Conservation (phyloP, 1,284 basidiomycete genomes). For the Trametes versicolor region DNA sequence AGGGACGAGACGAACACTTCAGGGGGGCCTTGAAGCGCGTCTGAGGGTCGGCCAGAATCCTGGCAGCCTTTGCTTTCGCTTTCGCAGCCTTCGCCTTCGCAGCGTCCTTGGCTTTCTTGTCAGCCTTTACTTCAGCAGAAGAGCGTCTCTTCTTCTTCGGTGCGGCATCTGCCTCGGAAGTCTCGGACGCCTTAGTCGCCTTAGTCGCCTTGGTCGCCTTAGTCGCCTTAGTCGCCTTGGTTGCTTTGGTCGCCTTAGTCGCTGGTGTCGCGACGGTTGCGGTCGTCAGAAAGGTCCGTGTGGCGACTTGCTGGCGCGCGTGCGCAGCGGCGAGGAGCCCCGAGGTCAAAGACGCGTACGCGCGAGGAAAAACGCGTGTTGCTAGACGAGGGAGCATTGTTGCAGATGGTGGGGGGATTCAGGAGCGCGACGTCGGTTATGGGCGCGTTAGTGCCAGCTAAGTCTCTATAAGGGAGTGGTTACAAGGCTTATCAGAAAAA, state of each 20-base stretch:
- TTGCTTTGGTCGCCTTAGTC: not conserved
- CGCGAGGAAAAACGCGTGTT: conserved; percentile 27
- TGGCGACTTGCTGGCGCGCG: conserved; percentile 19
- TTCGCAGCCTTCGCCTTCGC: conserved; percentile 9
- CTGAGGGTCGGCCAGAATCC: conserved; percentile 13
- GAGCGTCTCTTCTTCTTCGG: conserved; percentile 1
- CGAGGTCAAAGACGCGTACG: conserved; percentile 4
- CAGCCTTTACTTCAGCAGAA: not conserved
- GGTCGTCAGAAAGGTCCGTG: conserved; percentile 30
- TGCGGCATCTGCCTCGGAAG: not conserved
- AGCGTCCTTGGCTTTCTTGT: conserved; percentile 2
- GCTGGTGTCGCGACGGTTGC: conserved; percentile 21
- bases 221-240: not conserved
- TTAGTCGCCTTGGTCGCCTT: not conserved
- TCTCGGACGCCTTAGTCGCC: not conserved
- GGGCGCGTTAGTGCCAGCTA: not conserved
- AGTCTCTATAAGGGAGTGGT: not conserved
- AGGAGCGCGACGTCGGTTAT: not conserved
- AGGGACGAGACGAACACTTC: conserved; percentile 8
- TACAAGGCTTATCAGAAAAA: not conserved
- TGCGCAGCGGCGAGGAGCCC: not conserved
- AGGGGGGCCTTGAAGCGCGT: conserved; percentile 21
- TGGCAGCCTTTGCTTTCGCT: conserved; percentile 12
- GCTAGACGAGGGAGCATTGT: conserved; percentile 25
- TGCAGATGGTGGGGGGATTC: not conserved